phyloP scores from a whole-genome alignment of 108 stramenopile genomes.

The Bacterosira constricta region DNA sequence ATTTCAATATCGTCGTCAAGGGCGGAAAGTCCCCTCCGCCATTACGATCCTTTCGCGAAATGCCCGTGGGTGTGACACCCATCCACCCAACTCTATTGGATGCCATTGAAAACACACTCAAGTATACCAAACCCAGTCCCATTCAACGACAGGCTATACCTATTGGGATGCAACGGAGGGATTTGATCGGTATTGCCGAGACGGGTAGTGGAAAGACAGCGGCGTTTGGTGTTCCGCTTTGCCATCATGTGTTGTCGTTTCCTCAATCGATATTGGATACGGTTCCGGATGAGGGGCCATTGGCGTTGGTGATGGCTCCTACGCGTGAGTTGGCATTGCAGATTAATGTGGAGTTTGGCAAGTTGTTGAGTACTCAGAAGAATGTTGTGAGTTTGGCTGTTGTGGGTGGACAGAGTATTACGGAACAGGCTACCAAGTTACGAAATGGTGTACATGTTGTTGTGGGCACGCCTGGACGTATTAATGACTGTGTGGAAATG shows the following conservation, averaged over 20 bases:
- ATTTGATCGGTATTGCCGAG: slow-evolving; percentile 98
- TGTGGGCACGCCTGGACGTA: slow-evolving; percentile 97
- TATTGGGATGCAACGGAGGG: slow-evolving; percentile 90
- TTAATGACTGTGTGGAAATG: slow-evolving; percentile 95
- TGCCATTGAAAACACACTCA: slow-evolving; percentile 70
- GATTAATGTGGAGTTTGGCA: slow-evolving; percentile 91
- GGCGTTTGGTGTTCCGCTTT: slow-evolving; percentile 93
- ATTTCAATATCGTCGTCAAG: slow-evolving; percentile 94
- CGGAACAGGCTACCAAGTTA: slow-evolving; percentile 87
- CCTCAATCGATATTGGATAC: slow-evolving; percentile 57
- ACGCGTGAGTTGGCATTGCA: slow-evolving; percentile 96
- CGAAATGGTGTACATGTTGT: slow-evolving; percentile 94
- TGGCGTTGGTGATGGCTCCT: slow-evolving; percentile 95
- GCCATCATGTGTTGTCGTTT: slow-evolving; percentile 78
- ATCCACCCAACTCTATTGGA: slow-evolving; percentile 62
- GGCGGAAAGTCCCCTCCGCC: slow-evolving; percentile 92
- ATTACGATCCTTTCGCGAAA: slow-evolving; percentile 82
- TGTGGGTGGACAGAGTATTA: slow-evolving; percentile 93
- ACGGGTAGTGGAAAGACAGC: slow-evolving; percentile 95
- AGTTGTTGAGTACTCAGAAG: slow-evolving; percentile 58
- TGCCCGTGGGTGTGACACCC: slow-evolving; percentile 51
- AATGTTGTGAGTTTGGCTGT: slow-evolving; percentile 60
- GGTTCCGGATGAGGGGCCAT: slow-evolving; percentile 89
- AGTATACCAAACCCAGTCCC: slow-evolving; percentile 91
- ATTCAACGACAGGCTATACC: slow-evolving; percentile 96